Evolutionary conservation across 768 basidiomycete species (phyloP).

Genomic region (Agaricus blazei): DNA sequence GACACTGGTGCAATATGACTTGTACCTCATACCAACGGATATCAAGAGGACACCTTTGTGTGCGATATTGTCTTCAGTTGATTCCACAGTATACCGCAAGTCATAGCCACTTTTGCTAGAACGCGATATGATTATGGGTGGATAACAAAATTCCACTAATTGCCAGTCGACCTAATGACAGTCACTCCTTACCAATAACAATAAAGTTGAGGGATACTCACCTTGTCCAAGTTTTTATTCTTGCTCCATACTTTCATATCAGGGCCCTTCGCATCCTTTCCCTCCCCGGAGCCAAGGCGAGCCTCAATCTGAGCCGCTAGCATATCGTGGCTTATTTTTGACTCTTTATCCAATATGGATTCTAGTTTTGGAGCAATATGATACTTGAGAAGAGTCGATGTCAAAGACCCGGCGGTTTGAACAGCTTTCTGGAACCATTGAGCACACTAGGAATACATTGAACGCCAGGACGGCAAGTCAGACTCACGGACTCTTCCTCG

Average conservation of each 20-base stretch:
- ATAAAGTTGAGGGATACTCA: conserved; percentile 31
- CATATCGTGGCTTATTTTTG: conserved; percentile 85
- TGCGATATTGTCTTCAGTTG: conserved; percentile 76
- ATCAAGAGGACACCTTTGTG: conserved; percentile 87
- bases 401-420: conserved; percentile 69
- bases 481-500: conserved; percentile 80
- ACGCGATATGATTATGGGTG: conserved; percentile 93
- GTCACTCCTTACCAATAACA: conserved; percentile 1
- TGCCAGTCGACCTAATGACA: conserved; percentile 73
- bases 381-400: conserved; percentile 79
- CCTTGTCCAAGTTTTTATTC: conserved; percentile 68
- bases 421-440: conserved; percentile 58
- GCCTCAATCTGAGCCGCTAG: conserved; percentile 84
- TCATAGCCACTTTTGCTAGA: conserved; percentile 84
- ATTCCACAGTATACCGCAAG: conserved; percentile 80
- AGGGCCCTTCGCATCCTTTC: conserved; percentile 70
- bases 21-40: conserved; percentile 86
- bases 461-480: not conserved
- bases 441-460: not conserved
- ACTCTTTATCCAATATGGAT: conserved; percentile 86
- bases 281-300: conserved; percentile 82
- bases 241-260: conserved; percentile 93
- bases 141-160: conserved; percentile 90
- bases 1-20: conserved; percentile 88
- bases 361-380: conserved; percentile 88